Conservation (phyloP, 2,329 filamentous ascomycete genomes). For the Microsporum canis region DNA sequence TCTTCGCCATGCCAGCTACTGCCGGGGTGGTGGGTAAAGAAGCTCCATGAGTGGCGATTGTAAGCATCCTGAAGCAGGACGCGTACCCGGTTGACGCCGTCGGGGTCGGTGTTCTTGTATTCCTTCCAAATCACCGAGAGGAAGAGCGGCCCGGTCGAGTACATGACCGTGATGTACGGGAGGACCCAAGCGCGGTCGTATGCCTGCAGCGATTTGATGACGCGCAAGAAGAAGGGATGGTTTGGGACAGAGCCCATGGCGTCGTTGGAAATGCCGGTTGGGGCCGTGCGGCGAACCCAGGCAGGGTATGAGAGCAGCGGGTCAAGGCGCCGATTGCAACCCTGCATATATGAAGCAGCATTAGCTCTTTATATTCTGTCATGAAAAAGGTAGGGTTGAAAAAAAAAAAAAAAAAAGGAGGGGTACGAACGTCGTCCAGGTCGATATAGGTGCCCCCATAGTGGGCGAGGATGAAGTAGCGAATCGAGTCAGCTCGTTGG, state of each 20-base stretch:
- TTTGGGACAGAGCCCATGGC: conserved; percentile 62
- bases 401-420: background rate
- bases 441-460: conserved; percentile 76
- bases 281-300: conserved; percentile 59
- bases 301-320: conserved; percentile 57
- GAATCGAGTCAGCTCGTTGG: conserved; percentile 64
- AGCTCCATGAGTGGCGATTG: conserved; percentile 56
- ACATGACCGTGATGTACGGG: conserved; percentile 71
- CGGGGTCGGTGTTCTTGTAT: conserved; percentile 45
- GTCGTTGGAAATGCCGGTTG: conserved; percentile 72
- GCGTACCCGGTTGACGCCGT: conserved; percentile 45
- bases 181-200: conserved; percentile 59
- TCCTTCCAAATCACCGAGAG: conserved; percentile 65
- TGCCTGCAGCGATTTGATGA: conserved; percentile 55
- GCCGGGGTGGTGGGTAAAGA: conserved; percentile 56
- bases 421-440: conserved; percentile 51
- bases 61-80: conserved; percentile 62
- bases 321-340: conserved; percentile 57
- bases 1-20: conserved; percentile 57
- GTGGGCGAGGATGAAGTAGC: conserved; percentile 66
- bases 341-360: conserved; percentile 31
- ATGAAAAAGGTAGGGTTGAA: background rate
- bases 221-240: conserved; percentile 62
- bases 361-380: conserved; percentile 11
- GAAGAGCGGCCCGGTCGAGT: conserved; percentile 64